Conservation (phyloP, 1,284 basidiomycete genomes). For the Rhodotorula sp. region DNA sequence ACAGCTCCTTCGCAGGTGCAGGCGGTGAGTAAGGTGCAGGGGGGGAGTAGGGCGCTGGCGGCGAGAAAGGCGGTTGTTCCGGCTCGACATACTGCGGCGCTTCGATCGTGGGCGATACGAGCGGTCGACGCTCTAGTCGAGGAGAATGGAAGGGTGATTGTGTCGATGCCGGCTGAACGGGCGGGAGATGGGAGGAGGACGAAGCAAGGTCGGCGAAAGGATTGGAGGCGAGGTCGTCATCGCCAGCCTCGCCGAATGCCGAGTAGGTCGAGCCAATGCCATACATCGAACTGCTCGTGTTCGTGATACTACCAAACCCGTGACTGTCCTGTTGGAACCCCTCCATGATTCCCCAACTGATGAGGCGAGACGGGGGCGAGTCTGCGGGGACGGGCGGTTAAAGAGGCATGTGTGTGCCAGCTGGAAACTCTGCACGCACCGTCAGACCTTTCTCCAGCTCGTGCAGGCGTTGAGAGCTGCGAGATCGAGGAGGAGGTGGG, state of each 20-base stretch:
- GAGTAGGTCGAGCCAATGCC: constrained; percentile 10
- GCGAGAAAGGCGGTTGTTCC: neutral
- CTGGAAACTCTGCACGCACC: too few species aligned
- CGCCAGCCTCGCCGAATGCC: constrained; percentile 5
- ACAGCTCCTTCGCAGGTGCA: neutral
- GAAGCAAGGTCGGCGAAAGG: constrained; percentile 35
- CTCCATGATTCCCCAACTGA: constrained; percentile 15
- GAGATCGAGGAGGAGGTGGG: too few species aligned
- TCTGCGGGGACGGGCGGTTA: neutral
- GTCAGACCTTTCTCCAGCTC: too few species aligned
- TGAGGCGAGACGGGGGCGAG: neutral
- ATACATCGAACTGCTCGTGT: constrained; percentile 11
- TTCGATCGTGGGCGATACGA: neutral
- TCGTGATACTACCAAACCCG: constrained; percentile 29
- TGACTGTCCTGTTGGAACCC: constrained; percentile 30
- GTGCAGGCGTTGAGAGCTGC: too few species aligned
- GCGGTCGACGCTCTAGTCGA: neutral
- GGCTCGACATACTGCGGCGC: neutral
- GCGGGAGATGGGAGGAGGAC: constrained; percentile 1
- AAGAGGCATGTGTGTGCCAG: too few species aligned
- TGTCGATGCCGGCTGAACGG: neutral
- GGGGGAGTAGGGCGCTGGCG: neutral
- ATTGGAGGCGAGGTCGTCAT: constrained; percentile 30
- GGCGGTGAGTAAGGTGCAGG: neutral
- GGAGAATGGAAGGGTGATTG: neutral